These are phyloP conservation scores for Candida vartiovaarae DNA, from an alignment of 805 yeast genomes.

Conservation along the genomic window DNA sequence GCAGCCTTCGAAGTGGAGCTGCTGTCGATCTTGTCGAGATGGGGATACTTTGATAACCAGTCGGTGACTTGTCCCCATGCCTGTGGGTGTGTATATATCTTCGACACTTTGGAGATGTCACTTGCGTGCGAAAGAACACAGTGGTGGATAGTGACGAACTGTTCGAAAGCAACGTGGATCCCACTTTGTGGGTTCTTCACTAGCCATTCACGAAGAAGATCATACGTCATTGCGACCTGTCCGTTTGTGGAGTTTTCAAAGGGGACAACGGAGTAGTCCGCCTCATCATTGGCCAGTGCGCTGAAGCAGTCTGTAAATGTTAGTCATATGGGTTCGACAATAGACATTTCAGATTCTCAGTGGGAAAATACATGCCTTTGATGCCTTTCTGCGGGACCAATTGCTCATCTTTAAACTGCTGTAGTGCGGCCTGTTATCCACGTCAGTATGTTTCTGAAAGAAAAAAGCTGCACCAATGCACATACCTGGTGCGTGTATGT, in stretches of 20 bases:
- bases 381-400: conserved; percentile 21
- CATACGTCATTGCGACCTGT: conserved; percentile 81
- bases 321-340: background rate
- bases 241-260: conserved; percentile 95
- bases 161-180: conserved; percentile 55
- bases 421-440: conserved; percentile 44
- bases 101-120: conserved; percentile 38
- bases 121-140: conserved; percentile 48
- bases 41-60: conserved; percentile 38
- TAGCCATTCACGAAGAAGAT: conserved; percentile 65
- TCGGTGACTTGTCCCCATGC: conserved; percentile 89
- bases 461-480: background rate
- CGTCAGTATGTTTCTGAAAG: background rate
- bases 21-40: conserved; percentile 51
- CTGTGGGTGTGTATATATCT: conserved; percentile 89
- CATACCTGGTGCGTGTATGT: conserved; percentile 85
- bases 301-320: conserved; percentile 48
- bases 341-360: too few relatives aligned
- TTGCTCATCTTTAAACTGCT: conserved; percentile 36
- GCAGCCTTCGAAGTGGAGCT: conserved; percentile 86
- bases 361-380: conserved; percentile 16
- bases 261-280: conserved; percentile 78
- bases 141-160: conserved; percentile 78
- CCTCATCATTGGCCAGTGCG: conserved; percentile 34
- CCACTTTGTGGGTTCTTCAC: conserved; percentile 20